These are phyloP conservation scores for Didymellaceae sp. DNA, from an alignment of 2,329 filamentous ascomycete species.

Conservation along the genomic window DNA sequence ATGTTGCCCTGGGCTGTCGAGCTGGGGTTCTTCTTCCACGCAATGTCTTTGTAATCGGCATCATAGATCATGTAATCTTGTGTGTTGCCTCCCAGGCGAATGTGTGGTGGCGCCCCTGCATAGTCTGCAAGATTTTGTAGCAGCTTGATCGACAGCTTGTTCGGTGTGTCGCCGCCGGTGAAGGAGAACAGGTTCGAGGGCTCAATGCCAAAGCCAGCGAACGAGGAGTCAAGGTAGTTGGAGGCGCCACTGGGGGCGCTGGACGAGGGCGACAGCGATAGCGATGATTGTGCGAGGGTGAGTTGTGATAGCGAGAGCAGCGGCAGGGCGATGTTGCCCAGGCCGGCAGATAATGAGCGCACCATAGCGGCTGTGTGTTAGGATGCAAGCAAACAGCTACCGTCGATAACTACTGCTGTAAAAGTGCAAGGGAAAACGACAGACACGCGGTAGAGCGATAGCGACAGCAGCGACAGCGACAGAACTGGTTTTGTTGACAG, in stretches of 20 bases:
- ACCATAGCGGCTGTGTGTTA: constrained; percentile 23
- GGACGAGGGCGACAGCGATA: constrained; percentile 42
- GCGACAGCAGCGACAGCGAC: constrained; percentile 3
- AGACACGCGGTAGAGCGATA: background rate
- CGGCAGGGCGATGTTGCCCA: constrained; percentile 18
- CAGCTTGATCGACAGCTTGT: constrained; percentile 56
- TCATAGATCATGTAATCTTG: constrained; percentile 59
- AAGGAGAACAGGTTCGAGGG: constrained; percentile 61
- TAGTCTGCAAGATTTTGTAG: constrained; percentile 58
- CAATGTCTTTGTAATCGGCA: constrained; percentile 44
- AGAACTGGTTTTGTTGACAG: constrained; percentile 11
- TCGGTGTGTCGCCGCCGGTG: constrained; percentile 52
- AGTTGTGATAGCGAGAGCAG: constrained; percentile 27
- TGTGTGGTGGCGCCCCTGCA: constrained; percentile 56
- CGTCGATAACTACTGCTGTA: constrained; percentile 15
- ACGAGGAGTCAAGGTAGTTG: constrained; percentile 51
- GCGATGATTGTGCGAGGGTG: constrained; percentile 37
- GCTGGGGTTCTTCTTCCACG: constrained; percentile 49
- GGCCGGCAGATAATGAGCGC: constrained; percentile 25
- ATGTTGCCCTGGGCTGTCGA: constrained; percentile 50
- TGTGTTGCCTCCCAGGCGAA: constrained; percentile 60
- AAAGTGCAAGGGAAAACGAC: constrained; percentile 1
- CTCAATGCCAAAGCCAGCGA: constrained; percentile 61
- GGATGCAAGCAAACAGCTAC: constrained; percentile 5
- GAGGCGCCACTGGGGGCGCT: constrained; percentile 41